Evolutionary conservation across 2,329 filamentous ascomycete genomes (phyloP).

Genomic region (Calonectria hongkongensis): DNA sequence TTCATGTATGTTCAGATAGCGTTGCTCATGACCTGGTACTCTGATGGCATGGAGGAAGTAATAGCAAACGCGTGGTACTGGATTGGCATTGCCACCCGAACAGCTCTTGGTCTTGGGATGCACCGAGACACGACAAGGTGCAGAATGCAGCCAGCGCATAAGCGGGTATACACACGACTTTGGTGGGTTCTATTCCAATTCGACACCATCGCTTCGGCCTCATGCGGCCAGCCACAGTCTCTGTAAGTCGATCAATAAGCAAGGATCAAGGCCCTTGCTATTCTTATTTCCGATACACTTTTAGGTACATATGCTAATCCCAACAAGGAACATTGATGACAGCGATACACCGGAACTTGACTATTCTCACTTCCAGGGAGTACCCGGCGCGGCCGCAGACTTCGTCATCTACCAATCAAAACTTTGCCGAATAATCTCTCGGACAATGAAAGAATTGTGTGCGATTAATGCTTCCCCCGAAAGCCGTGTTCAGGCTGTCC

Average conservation of each 20-base stretch:
- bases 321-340: constrained; percentile 33
- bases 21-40: constrained; percentile 70
- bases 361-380: constrained; percentile 18
- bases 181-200: constrained; percentile 44
- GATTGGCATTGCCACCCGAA: constrained; percentile 69
- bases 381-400: not conserved
- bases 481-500: constrained; percentile 7
- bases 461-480: not conserved
- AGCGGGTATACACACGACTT: constrained; percentile 32
- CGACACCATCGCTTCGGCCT: constrained; percentile 36
- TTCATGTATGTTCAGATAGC: constrained; percentile 69
- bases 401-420: constrained; percentile 37
- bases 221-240: constrained; percentile 33
- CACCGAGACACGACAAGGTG: constrained; percentile 54
- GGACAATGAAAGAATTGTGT: constrained; percentile 19
- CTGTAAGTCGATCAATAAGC: not conserved
- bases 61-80: constrained; percentile 67
- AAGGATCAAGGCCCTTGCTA: no score
- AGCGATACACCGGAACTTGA: constrained; percentile 20
- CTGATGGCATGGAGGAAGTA: constrained; percentile 70
- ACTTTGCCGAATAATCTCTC: constrained; percentile 32
- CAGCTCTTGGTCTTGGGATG: constrained; percentile 70
- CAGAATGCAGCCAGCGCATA: constrained; percentile 28
- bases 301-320: not conserved
- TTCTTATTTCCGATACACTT: no score